A percentile compares a stretch with the other conserved stretches of the same genome.
These are phyloP conservation scores for Acephala macrosclerotiorum DNA, from an alignment of 2,329 filamentous ascomycete species.

Conservation along the genomic window DNA sequence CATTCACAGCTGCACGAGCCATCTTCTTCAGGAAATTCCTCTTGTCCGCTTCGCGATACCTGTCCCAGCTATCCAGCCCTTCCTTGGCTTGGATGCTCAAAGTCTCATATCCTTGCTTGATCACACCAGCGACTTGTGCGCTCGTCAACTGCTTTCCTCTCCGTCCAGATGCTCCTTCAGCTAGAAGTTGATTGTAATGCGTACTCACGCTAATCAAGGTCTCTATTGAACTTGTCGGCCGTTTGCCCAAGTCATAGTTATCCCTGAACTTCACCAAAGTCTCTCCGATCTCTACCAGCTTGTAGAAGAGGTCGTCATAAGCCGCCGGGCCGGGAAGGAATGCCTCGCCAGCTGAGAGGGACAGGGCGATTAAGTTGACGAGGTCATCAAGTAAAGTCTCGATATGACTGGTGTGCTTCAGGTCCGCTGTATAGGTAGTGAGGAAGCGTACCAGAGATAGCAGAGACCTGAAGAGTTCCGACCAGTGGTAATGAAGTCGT, in stretches of 20 bases:
- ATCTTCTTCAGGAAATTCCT: conserved; percentile 86
- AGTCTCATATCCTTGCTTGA: conserved; percentile 96
- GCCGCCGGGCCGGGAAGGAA: conserved; percentile 87
- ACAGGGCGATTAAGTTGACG: conserved; percentile 83
- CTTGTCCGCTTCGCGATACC: conserved; percentile 86
- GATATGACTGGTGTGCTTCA: conserved; percentile 74
- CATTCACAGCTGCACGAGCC: conserved; percentile 78
- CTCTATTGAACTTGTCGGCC: conserved; percentile 76
- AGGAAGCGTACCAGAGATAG: conserved; percentile 90
- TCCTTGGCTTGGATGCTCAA: conserved; percentile 90
- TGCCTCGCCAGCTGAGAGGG: conserved; percentile 84
- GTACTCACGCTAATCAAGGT: conserved; percentile 82
- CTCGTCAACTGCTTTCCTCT: conserved; percentile 77
- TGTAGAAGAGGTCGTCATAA: conserved; percentile 98
- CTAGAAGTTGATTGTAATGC: conserved; percentile 87
- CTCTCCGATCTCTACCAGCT: conserved; percentile 91
- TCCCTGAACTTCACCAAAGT: conserved; percentile 83
- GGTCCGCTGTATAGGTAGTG: conserved; percentile 82
- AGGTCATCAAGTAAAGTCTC: conserved; percentile 77
- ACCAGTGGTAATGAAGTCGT: conserved; percentile 90
- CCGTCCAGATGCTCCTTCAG: conserved; percentile 57
- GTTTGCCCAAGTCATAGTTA: conserved; percentile 68
- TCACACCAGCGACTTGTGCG: conserved; percentile 85
- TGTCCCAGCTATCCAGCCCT: conserved; percentile 84
- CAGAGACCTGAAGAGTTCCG: conserved; percentile 89